A percentile compares a stretch with the other conserved stretches of the same genome.
These are phyloP conservation scores for Podila horticola DNA, from an alignment of 192 early-diverging fungal genomes.

Conservation along the genomic window DNA sequence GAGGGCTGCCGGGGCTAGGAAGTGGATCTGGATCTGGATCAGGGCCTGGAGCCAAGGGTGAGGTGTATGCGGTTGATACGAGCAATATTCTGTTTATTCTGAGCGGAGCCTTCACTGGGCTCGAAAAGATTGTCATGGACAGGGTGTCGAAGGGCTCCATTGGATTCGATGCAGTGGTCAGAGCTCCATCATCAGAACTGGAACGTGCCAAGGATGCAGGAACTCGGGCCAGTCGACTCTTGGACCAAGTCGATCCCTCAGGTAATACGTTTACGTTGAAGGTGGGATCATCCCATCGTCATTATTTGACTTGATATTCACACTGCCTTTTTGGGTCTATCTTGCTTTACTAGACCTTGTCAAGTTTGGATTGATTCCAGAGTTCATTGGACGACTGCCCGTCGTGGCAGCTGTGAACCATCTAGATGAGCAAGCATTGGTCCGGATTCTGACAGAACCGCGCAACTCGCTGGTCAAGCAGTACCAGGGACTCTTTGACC, in stretches of 20 bases:
- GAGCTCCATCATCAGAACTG: slow-evolving; percentile 27
- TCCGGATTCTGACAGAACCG: slow-evolving; percentile 79
- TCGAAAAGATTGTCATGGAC: slow-evolving; percentile 81
- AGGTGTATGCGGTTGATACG: slow-evolving; percentile 83
- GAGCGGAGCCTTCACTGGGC: slow-evolving; percentile 86
- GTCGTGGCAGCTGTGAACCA: slow-evolving; percentile 78
- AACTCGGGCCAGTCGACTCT: slow-evolving; percentile 49
- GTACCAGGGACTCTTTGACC: slow-evolving; percentile 75
- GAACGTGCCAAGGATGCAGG: slow-evolving; percentile 42
- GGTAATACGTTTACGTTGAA: slow-evolving; percentile 7
- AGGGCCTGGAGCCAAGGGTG: slow-evolving; percentile 64
- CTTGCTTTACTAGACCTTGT: slow-evolving; percentile 64
- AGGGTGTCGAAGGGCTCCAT: slow-evolving; percentile 81
- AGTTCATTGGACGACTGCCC: slow-evolving; percentile 86
- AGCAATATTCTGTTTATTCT: slow-evolving; percentile 90
- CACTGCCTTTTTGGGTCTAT: not conserved
- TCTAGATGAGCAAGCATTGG: slow-evolving; percentile 70
- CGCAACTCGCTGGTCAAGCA: slow-evolving; percentile 82
- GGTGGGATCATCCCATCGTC: not conserved
- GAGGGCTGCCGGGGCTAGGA: slow-evolving; percentile 12
- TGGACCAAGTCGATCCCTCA: slow-evolving; percentile 75
- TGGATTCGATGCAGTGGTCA: slow-evolving; percentile 73
- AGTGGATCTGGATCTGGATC: not conserved
- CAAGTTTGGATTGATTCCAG: slow-evolving; percentile 87
- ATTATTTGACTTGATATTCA: not conserved